Evolutionary conservation across 2,329 filamentous ascomycete genomes (phyloP).

Genomic region (Hymenoscyphus fraxineus): DNA sequence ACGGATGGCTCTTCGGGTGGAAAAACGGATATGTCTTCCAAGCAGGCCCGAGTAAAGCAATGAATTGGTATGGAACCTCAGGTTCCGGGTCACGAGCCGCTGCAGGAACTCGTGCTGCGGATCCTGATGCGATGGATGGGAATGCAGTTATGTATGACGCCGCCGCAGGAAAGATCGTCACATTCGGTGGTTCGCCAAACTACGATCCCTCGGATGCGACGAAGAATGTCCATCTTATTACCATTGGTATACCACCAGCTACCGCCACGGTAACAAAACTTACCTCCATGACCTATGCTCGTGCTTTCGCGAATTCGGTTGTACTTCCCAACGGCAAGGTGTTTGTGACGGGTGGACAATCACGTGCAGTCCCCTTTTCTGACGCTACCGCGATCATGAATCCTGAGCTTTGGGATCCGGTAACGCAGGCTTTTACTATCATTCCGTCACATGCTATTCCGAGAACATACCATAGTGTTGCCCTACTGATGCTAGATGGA

Average conservation of each 20-base stretch:
- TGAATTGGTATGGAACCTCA: conserved; percentile 51
- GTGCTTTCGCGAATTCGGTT: conserved; percentile 45
- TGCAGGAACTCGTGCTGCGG: conserved; percentile 43
- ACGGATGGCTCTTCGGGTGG: conserved; percentile 42
- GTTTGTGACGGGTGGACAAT: conserved; percentile 47
- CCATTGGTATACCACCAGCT: conserved; percentile 37
- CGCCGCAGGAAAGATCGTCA: conserved; percentile 49
- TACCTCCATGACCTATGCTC: conserved; percentile 37
- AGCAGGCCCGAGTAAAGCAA: conserved; percentile 37
- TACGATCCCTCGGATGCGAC: conserved; percentile 44
- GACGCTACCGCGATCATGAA: conserved; percentile 39
- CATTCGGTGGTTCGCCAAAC: conserved; percentile 45
- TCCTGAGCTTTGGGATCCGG: conserved; percentile 46
- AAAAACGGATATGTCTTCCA: conserved; percentile 28
- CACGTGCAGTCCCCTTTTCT: conserved; percentile 41
- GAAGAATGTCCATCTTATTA: conserved; percentile 47
- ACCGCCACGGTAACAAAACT: conserved; percentile 25
- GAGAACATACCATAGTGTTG: conserved; percentile 48
- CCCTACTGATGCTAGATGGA: conserved; percentile 47
- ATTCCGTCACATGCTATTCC: conserved; percentile 38
- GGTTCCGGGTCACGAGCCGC: conserved; percentile 39
- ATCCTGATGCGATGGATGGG: conserved; percentile 52
- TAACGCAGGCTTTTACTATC: conserved; percentile 38
- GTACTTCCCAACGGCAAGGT: conserved; percentile 47
- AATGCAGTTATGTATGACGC: conserved; percentile 57